Evolutionary conservation across 345 rosid species (phyloP).

Genomic region (Atalantia buxifolia): DNA sequence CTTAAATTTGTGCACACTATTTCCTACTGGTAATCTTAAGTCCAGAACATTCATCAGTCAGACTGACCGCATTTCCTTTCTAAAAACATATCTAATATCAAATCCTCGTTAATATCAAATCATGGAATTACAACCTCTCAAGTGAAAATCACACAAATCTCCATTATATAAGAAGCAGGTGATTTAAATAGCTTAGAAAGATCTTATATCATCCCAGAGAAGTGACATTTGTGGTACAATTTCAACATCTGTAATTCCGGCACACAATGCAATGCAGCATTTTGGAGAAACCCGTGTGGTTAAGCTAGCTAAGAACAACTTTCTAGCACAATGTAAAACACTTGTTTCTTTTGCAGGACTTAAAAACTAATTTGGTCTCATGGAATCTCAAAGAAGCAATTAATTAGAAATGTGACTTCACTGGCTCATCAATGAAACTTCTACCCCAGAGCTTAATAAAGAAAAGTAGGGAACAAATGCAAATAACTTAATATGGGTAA

Average conservation of each 20-base stretch:
- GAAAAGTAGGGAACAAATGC: neutral
- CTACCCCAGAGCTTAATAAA: slow-evolving; percentile 1
- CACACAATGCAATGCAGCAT: neutral
- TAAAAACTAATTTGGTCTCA: neutral
- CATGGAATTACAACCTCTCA: neutral
- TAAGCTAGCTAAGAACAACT: neutral
- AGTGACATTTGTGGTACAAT: neutral
- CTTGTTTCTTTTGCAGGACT: neutral
- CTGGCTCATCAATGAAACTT: neutral
- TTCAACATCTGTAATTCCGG: slow-evolving; percentile 3
- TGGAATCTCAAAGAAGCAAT: neutral
- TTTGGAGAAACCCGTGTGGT: neutral
- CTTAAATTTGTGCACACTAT: neutral
- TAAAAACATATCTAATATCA: neutral
- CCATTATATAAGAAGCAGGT: neutral
- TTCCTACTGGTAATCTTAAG: neutral
- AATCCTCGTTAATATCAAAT: neutral
- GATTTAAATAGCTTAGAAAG: neutral
- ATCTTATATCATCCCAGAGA: slow-evolving; percentile 9
- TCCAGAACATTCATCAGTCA: neutral
- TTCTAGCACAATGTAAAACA: neutral
- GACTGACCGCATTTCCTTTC: neutral
- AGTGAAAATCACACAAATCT: neutral
- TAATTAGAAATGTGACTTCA: neutral
- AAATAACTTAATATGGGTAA: neutral